Base-by-base conservation (phyloP, 495 filamentous ascomycete genomes). In the Emericellopsis terricola region DNA sequence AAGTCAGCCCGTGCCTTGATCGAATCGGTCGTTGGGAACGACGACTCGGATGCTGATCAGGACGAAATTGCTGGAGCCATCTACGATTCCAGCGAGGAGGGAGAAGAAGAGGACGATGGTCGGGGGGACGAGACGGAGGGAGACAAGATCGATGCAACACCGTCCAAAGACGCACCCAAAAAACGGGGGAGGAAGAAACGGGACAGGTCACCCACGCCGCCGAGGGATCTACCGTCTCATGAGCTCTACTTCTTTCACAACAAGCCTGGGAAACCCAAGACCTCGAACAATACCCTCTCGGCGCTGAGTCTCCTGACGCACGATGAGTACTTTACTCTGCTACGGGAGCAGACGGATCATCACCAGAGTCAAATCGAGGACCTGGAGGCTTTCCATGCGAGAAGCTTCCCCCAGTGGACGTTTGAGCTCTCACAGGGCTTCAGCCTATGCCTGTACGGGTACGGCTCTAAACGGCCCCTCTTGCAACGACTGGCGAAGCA, bases 201-300 rank as follows among this genome's bases (percentile, higher is more conserved):
- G 48, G 19, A 15, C 29, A 74, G 69, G 28, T 79, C 80, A 8
- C 79, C 81, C 4, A 84, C 82, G 7, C 81, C 87, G 3, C 79
- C 81, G 23, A 64, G 67, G 18, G 69, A 86, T 39, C 63, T 96
- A 3, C 79, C 85, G 15, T 62, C 84, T 0, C 78, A 93, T 41
- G 89, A 97, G 48, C 76, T 74, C 33, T 97, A 92, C 50, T 96
- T 97, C 49, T 83, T 76, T 52, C 78, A 94, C 44, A 94, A 94
- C 51, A 74, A 80, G 21, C 73, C 81, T 11, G 82, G 80, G 14
- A 65, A 73, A 3, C 56, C 65, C 29, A 83, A 85, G 47, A 94
- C 87, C 4, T 94, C 86, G 7, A 79, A 77, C 47, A 89, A 84
- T 43, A 94, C 69, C 10, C 62, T 96, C 6, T 65, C 78, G 2